phyloP scores from a whole-genome alignment of 306 rosid species.

The Corylus americana region DNA sequence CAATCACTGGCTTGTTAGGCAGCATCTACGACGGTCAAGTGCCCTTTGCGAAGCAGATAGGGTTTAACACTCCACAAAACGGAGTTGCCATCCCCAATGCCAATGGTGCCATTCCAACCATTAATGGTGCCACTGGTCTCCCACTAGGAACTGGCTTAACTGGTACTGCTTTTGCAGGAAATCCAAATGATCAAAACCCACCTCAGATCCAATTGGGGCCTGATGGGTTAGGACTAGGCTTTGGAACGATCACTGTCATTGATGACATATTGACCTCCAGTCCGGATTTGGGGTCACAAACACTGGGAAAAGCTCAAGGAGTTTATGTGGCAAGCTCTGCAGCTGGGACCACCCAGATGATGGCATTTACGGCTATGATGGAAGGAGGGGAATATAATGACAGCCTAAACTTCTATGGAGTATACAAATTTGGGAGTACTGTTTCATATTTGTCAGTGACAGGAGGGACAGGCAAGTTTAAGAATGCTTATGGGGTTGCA shows the following conservation, averaged over 20 bases:
- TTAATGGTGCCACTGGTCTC: conserved; percentile 54
- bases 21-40: conserved; percentile 51
- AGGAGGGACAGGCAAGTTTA: conserved; percentile 87
- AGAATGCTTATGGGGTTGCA: conserved; percentile 72
- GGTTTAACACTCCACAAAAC: conserved; percentile 39
- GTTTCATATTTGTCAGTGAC: conserved; percentile 66
- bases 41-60: conserved; percentile 54
- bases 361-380: conserved; percentile 54
- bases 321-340: conserved; percentile 54
- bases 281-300: conserved; percentile 49
- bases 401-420: conserved; percentile 39
- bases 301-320: conserved; percentile 43
- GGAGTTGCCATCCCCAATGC: conserved; percentile 57
- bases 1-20: conserved; percentile 55
- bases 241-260: conserved; percentile 51
- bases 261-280: conserved; percentile 45
- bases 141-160: conserved; percentile 61
- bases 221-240: conserved; percentile 49
- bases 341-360: conserved; percentile 43
- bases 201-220: conserved; percentile 39
- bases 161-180: conserved; percentile 50
- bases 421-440: conserved; percentile 39
- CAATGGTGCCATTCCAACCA: conserved; percentile 47
- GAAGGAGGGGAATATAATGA: conserved; percentile 63
- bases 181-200: conserved; percentile 10